Evolutionary conservation across 306 rosid species (phyloP).

Genomic region (Corylus avellana): DNA sequence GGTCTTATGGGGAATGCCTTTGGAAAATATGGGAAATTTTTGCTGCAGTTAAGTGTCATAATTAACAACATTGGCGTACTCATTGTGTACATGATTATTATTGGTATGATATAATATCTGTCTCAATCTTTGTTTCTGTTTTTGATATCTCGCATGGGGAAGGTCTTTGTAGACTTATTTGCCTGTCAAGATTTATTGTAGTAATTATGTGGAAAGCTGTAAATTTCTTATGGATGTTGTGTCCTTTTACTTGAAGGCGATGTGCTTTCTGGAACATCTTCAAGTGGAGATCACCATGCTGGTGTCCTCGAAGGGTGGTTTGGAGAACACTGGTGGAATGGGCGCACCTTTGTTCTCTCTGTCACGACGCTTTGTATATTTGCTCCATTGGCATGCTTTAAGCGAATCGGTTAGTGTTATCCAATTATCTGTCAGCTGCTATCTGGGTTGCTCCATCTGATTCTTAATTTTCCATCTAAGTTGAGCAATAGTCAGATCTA

Average conservation of each 20-base stretch:
- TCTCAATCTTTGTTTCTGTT: not conserved
- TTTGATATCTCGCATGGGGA: not conserved
- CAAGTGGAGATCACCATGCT: slow-evolving; percentile 66
- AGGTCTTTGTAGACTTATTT: not conserved
- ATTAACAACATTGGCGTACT: slow-evolving; percentile 72
- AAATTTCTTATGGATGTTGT: slow-evolving; percentile 35
- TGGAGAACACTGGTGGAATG: slow-evolving; percentile 87
- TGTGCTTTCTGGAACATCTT: slow-evolving; percentile 87
- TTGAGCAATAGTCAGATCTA: not conserved
- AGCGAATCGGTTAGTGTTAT: slow-evolving; percentile 69
- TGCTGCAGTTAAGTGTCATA: slow-evolving; percentile 58
- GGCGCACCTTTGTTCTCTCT: slow-evolving; percentile 55
- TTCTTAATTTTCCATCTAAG: not conserved
- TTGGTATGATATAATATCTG: slow-evolving; percentile 47
- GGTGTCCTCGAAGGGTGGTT: slow-evolving; percentile 94
- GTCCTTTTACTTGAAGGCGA: slow-evolving; percentile 61
- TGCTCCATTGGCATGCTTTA: slow-evolving; percentile 73
- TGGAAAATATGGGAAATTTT: slow-evolving; percentile 66
- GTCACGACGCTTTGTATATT: slow-evolving; percentile 59
- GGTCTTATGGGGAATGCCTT: slow-evolving; percentile 70
- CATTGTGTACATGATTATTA: slow-evolving; percentile 81
- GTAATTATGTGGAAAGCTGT: slow-evolving; percentile 9
- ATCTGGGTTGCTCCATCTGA: slow-evolving; percentile 1
- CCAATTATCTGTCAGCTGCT: not conserved
- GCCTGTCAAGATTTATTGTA: no score